Conservation (phyloP, 2,329 filamentous ascomycete species). For the Calonectria pseudoturangicola region DNA sequence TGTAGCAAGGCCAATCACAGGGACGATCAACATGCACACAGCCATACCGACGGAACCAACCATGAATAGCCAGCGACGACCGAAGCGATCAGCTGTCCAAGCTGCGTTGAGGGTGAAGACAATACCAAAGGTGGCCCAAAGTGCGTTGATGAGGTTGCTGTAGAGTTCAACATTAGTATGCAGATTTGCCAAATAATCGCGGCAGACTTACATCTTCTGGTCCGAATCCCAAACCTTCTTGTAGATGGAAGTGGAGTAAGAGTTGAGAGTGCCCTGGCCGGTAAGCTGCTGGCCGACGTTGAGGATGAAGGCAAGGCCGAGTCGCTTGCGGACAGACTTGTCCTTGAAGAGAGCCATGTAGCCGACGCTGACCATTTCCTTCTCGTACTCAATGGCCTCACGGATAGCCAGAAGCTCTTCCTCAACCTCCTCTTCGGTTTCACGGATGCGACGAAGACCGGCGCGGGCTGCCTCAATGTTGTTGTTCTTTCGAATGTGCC, state of each 20-base stretch:
- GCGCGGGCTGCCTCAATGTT: conserved; percentile 76
- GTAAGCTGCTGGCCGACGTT: conserved; percentile 84
- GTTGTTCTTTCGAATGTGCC: conserved; percentile 78
- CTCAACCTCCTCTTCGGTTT: conserved; percentile 79
- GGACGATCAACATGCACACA: conserved; percentile 79
- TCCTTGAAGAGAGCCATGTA: conserved; percentile 83
- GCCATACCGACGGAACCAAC: conserved; percentile 82
- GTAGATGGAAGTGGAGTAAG: conserved; percentile 84
- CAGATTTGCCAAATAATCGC: not conserved
- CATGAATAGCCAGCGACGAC: conserved; percentile 81
- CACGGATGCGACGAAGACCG: conserved; percentile 76
- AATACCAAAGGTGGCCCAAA: conserved; percentile 84
- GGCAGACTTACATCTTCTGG: conserved; percentile 68
- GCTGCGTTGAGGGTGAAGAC: conserved; percentile 83
- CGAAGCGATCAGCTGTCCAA: conserved; percentile 84
- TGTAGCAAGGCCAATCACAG: conserved; percentile 67
- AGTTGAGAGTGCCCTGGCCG: conserved; percentile 83
- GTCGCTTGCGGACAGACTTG: conserved; percentile 79
- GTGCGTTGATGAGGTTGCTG: conserved; percentile 80
- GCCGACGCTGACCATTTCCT: conserved; percentile 77
- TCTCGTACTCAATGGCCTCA: conserved; percentile 82
- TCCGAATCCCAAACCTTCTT: conserved; percentile 78
- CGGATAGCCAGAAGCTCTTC: conserved; percentile 79
- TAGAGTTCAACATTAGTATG: conserved; percentile 16
- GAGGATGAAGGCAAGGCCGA: conserved; percentile 78